phyloP scores from a whole-genome alignment of 805 yeast species.

The Candida hungchunana region DNA sequence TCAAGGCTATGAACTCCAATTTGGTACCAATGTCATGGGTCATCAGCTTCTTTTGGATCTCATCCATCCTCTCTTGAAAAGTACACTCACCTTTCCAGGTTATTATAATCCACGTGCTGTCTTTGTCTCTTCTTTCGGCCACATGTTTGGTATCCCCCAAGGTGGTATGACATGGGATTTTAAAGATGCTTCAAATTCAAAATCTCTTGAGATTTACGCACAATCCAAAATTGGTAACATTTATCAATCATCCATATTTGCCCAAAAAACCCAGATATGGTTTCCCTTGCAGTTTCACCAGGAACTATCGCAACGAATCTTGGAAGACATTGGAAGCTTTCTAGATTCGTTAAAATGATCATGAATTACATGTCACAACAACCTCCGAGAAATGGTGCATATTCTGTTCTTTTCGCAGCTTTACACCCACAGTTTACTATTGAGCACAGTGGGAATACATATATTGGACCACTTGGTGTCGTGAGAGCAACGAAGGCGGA shows the following conservation, averaged over 20 bases:
- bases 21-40: constrained; percentile 45
- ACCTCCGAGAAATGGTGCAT: constrained; percentile 35
- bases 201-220: constrained; percentile 23
- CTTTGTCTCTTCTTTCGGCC: constrained; percentile 42
- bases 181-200: constrained; percentile 10
- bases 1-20: constrained; percentile 43
- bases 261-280: constrained; percentile 28
- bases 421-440: constrained; percentile 35
- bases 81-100: no score
- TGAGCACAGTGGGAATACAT: constrained; percentile 32
- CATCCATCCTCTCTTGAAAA: constrained; percentile 34
- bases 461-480: constrained; percentile 40
- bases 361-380: not conserved
- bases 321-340: constrained; percentile 23
- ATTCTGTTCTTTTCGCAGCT: constrained; percentile 41
- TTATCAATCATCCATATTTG: constrained; percentile 35
- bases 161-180: constrained; percentile 35
- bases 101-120: constrained; percentile 39
- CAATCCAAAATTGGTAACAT: constrained; percentile 41
- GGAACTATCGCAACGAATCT: constrained; percentile 36
- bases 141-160: constrained; percentile 27
- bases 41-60: constrained; percentile 40
- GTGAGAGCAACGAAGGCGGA: constrained; percentile 35
- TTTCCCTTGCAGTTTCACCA: constrained; percentile 37
- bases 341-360: no score